Evolutionary conservation across 306 rosid species (phyloP).

Genomic region (Calophaca sinica): DNA sequence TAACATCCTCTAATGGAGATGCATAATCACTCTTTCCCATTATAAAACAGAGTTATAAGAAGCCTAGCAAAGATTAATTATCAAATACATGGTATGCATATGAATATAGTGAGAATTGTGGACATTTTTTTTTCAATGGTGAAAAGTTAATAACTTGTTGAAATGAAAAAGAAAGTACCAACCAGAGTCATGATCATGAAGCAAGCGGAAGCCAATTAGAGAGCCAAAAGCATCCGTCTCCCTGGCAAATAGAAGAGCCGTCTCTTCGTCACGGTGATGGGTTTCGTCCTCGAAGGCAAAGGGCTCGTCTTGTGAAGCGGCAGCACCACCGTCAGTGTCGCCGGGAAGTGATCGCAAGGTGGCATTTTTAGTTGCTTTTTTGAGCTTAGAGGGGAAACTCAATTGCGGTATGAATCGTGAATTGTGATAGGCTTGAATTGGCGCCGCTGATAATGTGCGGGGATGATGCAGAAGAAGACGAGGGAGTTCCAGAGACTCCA

Average conservation of each 20-base stretch:
- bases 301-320: slow-evolving; percentile 45
- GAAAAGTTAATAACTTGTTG: slow-evolving; percentile 8
- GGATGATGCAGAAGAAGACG: slow-evolving; percentile 37
- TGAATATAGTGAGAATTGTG: not conserved
- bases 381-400: slow-evolving; percentile 40
- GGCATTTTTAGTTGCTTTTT: slow-evolving; percentile 29
- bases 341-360: slow-evolving; percentile 49
- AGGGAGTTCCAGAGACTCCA: slow-evolving; percentile 62
- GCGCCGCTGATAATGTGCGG: slow-evolving; percentile 32
- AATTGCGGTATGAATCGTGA: slow-evolving; percentile 34
- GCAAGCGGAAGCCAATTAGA: slow-evolving; percentile 60
- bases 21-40: slow-evolving; percentile 1
- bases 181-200: slow-evolving; percentile 54
- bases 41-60: not conserved
- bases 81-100: not conserved
- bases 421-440: slow-evolving; percentile 25
- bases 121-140: not conserved
- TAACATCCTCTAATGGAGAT: not conserved
- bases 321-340: not conserved
- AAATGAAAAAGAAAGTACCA: not conserved
- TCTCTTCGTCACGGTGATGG: slow-evolving; percentile 17
- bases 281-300: slow-evolving; percentile 43
- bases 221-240: slow-evolving; percentile 62
- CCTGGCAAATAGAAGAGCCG: slow-evolving; percentile 45
- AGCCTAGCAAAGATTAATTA: not conserved